Base-by-base conservation (phyloP, 148 eudicot genomes). In the Rhododendron williamsianum region DNA sequence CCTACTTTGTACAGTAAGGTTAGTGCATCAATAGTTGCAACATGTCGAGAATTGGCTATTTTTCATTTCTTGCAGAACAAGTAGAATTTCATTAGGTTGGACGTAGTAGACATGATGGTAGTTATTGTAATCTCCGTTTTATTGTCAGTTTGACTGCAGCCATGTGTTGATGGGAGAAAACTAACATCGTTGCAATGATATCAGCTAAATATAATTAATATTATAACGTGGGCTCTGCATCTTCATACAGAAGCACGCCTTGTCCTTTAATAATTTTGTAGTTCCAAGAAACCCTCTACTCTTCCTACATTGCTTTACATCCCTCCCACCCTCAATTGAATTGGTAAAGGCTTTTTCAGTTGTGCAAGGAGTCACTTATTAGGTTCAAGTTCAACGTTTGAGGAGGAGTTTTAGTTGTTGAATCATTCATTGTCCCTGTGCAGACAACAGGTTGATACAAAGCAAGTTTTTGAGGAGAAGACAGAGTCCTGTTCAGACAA, bases 381-480 rank as follows among this genome's bases (percentile, higher is more conserved):
- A 49, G 72, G 8, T 23, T 76, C 13, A 41, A 9, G 23, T 52
- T 54, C 23, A 56, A 16, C 38, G 15, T 48, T 52, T 74, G 45
- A 33, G 84, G 19, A 71, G 35, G 35, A 23, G 30, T 71, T 9
- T 71, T 71, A 33, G 13, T 27, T n/a, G 5, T 27, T 36, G 23
- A 18, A 83, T n/a, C 30, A 41, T 33, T 25, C 49, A 45, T 83
- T 85, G 60, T 71, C 60, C 63, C 80, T 82, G 33, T 79, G 73
- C 98, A 97, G 99, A 88, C 93, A 94, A 86, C 95, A 95, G 84
- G 87, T 87, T 48, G 97, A 94, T 65, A 90, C 91, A 56, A 90
- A 89, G 80, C 94, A 92, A 90, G 93, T 97, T 21, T 92, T 91
- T 86, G 93, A 92, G 87, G 94, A 92, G 87, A 92, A 90, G 89